These are phyloP conservation scores for Castanospermum australe DNA, from an alignment of 306 rosid genomes.

Conservation along the genomic window DNA sequence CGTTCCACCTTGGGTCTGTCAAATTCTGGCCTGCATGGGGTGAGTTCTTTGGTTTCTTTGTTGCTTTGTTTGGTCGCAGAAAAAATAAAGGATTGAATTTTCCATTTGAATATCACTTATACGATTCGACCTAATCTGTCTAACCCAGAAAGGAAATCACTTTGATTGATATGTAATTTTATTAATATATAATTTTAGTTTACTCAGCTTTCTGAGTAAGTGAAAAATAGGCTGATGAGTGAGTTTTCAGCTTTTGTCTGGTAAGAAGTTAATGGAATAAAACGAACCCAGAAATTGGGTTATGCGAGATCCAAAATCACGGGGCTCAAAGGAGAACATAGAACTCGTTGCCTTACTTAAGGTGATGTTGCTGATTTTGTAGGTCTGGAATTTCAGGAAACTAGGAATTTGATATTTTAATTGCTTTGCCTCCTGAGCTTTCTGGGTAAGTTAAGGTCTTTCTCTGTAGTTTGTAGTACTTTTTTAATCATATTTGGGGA, in stretches of 20 bases:
- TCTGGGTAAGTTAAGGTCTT: constrained; percentile 35
- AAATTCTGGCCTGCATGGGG: constrained; percentile 73
- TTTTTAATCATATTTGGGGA: constrained; percentile 9
- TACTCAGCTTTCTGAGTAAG: neutral
- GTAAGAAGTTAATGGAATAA: constrained; percentile 14
- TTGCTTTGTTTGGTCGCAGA: neutral
- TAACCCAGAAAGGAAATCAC: neutral
- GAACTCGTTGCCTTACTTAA: neutral
- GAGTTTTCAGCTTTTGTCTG: constrained; percentile 17
- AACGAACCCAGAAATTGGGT: neutral
- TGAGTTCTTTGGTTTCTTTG: constrained; percentile 39
- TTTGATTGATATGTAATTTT: neutral
- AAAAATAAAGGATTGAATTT: neutral
- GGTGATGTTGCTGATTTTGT: constrained; percentile 24
- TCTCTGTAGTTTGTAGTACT: constrained; percentile 29
- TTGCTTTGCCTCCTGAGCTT: constrained; percentile 24
- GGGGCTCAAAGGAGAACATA: neutral
- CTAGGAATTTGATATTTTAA: constrained; percentile 2
- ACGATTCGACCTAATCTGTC: neutral
- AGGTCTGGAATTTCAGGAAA: constrained; percentile 28
- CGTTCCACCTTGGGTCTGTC: constrained; percentile 62
- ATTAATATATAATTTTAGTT: neutral
- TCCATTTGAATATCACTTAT: neutral
- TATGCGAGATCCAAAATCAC: neutral
- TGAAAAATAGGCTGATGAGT: neutral